Percentiles rank a stretch among this genome's conserved stretches.
Conservation (phyloP, 768 basidiomycete genomes). For the Suillus fuscotomentosus region DNA sequence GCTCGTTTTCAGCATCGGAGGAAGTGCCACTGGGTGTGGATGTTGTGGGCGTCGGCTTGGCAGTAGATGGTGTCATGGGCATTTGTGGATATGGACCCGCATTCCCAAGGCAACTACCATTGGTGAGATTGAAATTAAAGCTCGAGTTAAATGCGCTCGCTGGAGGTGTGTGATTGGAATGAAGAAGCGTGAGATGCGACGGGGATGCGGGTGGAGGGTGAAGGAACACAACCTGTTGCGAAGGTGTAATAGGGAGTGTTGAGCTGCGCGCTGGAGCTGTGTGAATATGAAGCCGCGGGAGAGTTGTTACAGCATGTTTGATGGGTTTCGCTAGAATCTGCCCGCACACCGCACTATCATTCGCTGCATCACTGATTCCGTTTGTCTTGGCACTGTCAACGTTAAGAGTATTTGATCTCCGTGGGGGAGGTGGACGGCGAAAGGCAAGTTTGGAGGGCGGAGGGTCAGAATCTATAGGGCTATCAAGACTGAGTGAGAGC, state of each 20-base stretch:
- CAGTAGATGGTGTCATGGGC: constrained; percentile 39
- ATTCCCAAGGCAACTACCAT: neutral
- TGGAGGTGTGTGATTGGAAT: constrained; percentile 61
- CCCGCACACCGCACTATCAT: neutral
- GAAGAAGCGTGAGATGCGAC: constrained; percentile 56
- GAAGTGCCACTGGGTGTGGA: constrained; percentile 38
- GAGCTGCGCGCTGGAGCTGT: constrained; percentile 57
- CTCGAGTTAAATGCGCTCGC: constrained; percentile 35
- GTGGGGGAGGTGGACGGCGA: constrained; percentile 46
- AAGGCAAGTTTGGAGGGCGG: constrained; percentile 65
- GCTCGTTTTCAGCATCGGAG: constrained; percentile 38
- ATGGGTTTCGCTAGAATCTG: neutral
- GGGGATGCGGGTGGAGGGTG: constrained; percentile 44
- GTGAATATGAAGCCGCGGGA: constrained; percentile 61
- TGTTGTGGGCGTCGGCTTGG: constrained; percentile 50
- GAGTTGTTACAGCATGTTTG: constrained; percentile 21
- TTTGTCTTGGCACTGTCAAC: neutral
- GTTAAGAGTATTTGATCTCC: constrained; percentile 63
- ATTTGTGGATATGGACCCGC: constrained; percentile 24
- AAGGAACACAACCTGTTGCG: constrained; percentile 18
- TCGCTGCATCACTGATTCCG: neutral
- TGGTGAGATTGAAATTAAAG: neutral
- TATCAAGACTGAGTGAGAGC: constrained; percentile 34
- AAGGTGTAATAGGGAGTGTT: constrained; percentile 50
- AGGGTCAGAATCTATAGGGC: constrained; percentile 57